Evolutionary conservation across 2,329 filamentous ascomycete species (phyloP), one percentile per base, ranked within the genome.

Genomic region (Alternaria triticina): DNA sequence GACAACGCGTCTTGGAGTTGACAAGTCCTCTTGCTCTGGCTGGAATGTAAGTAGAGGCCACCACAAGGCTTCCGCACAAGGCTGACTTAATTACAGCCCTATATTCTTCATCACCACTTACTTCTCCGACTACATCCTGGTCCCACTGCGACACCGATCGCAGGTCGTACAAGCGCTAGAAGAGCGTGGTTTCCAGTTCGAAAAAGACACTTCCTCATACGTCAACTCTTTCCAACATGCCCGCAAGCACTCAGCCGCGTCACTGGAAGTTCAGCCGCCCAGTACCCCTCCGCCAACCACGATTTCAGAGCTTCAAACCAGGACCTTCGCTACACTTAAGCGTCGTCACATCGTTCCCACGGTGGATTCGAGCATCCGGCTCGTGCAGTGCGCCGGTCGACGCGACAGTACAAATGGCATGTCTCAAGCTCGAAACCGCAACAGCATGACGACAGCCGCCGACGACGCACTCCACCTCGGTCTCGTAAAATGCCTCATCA

Each of bases 31-130:
- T 98, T 30, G 95, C 96, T 27, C 86, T 97, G 77, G 95, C 95
- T 54, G 93, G 93, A 71, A 96, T 98, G 86, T 89, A 81, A 79
- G 86, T 74, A 23, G 9, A 51, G 11, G 7, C 28, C 27, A 11
- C 9, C 23, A 4, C 15, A 5, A 23, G 10, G 25, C 25, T 11
- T 43, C 40, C 6, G 33, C 30, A 6, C 49, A 27, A 43, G 20
- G 52, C 63, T 73, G 22, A 69, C 45, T 36, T n/a, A 1, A 9
- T 11, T 28, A 54, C 50, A 89, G 87, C 56, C 92, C 95, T 57
- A 97, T 99, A 76, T 97, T 98, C 84, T 98, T 98, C 86, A 97
- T 97, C 79, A 97, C 95, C 4, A 97, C 94, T 30, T 99, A 98
- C 81, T 98, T 97, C 81, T 96, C 92, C 33, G 95, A 99, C 82